These are phyloP conservation scores for Moesziomyces antarcticus DNA, from an alignment of 1,284 basidiomycete genomes.

Conservation along the genomic window DNA sequence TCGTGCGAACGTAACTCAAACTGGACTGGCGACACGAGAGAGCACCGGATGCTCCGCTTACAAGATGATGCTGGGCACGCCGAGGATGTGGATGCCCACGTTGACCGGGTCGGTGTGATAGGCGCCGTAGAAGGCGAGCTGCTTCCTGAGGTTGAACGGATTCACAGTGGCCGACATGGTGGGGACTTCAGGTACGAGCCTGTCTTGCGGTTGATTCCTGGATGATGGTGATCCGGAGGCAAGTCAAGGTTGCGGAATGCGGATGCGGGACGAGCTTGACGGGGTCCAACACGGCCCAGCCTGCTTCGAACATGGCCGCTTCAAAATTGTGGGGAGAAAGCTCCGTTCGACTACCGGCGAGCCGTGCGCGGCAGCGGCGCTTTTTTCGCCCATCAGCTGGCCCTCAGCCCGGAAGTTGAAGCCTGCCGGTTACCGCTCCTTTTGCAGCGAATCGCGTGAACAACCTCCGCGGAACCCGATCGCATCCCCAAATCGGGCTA, in stretches of 20 bases:
- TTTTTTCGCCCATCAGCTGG: background rate
- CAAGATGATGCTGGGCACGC: constrained; percentile 60
- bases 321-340: background rate
- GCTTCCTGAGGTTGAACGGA: constrained; percentile 52
- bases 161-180: constrained; percentile 53
- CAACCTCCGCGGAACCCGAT: background rate
- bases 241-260: background rate
- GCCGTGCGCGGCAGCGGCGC: no score
- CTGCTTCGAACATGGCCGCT: background rate
- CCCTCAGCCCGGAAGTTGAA: background rate
- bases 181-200: background rate
- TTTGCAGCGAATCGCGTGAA: background rate
- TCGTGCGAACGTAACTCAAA: background rate
- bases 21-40: background rate
- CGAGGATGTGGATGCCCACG: constrained; percentile 59
- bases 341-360: background rate
- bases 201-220: no score
- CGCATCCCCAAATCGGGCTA: background rate
- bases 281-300: no score
- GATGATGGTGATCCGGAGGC: background rate
- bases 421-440: background rate
- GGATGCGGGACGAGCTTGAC: background rate
- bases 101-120: constrained; percentile 61
- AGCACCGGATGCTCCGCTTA: constrained; percentile 4
- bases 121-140: constrained; percentile 62